These are phyloP conservation scores for Ceratobasidium sp. DNA, from an alignment of 1,284 basidiomycete species.

Conservation along the genomic window DNA sequence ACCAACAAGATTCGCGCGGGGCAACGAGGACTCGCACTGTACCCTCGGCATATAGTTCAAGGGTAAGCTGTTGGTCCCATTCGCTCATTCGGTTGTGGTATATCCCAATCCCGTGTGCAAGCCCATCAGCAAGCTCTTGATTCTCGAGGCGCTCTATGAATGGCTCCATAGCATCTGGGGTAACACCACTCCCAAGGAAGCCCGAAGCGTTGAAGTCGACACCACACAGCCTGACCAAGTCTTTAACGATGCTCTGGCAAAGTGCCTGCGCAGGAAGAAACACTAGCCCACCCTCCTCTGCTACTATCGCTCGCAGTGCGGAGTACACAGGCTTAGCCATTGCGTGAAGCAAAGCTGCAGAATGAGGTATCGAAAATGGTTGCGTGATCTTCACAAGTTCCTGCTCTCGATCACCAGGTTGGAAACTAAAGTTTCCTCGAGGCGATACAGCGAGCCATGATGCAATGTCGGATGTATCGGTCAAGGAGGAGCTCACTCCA, in stretches of 20 bases:
- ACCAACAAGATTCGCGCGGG: constrained; percentile 88
- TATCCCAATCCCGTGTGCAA: constrained; percentile 91
- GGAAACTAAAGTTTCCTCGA: constrained; percentile 71
- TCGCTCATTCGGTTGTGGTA: constrained; percentile 80
- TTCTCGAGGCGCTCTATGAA: constrained; percentile 74
- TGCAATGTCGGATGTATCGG: constrained; percentile 83
- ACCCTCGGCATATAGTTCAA: constrained; percentile 86
- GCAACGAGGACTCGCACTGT: constrained; percentile 85
- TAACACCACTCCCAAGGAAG: constrained; percentile 69
- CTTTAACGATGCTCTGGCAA: constrained; percentile 79
- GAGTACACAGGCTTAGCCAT: constrained; percentile 93
- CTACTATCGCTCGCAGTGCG: constrained; percentile 58
- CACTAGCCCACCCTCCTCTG: constrained; percentile 73
- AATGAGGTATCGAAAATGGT: constrained; percentile 89
- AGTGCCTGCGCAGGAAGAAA: constrained; percentile 91
- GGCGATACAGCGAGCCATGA: constrained; percentile 78
- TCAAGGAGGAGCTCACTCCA: constrained; percentile 81
- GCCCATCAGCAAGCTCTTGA: constrained; percentile 72
- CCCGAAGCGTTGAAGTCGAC: constrained; percentile 79
- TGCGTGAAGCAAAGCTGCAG: constrained; percentile 85
- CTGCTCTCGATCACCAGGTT: constrained; percentile 84
- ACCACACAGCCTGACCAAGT: constrained; percentile 89
- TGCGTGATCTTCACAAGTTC: constrained; percentile 76
- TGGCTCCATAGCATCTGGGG: constrained; percentile 69
- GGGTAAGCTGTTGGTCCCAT: constrained; percentile 78